Evolutionary conservation across 345 rosid species (phyloP), one percentile per base, ranked within the genome.

Genomic region (Brassica napus): DNA sequence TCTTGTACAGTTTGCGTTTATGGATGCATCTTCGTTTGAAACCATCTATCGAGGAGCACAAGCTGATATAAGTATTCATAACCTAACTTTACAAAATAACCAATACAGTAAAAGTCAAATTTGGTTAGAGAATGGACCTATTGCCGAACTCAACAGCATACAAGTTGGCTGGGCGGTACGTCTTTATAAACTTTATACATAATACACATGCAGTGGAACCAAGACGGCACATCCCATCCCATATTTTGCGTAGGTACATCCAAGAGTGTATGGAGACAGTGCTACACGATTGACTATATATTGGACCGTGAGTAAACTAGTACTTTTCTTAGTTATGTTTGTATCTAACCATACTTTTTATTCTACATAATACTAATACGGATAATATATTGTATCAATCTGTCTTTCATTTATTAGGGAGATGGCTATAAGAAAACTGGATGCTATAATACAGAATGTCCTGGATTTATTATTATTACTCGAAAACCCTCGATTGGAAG

Each of bases 91-190:
- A 1, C 26, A 0, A 18, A 5, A 4, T 1, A 26, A 54, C 4
- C 72, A 78, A 4, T 54, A n/a, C 2, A 57, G 73, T 65, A 66
- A 58, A 66, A 42, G 28, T 57, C 77, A 72, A 16, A 78, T 78
- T 65, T 78, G 77, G 77, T 1, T 78, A 5, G 73, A 79, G 65
- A 79, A 31, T 79, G 74, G 55, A 59, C 69, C 52, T 76, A 61
- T 3, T 21, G 9, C 8, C 49, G 49, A 60, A 14, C 68, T 76
- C 16, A 73, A 60, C 42, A 73, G 73, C 44, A 44, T 72, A 42
- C 77, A 79, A 67, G 68, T 24, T 49, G 63, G 75, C 35, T 76
- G 82, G 79, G 31, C 74, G 49, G 82, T 78, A 74, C 8, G 66
- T 24, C 61, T 6, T 54, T 14, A 15, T 15, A 68, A 21, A 42